Base-by-base conservation (phyloP, 345 rosid genomes). In the Gossypium thurberi region DNA sequence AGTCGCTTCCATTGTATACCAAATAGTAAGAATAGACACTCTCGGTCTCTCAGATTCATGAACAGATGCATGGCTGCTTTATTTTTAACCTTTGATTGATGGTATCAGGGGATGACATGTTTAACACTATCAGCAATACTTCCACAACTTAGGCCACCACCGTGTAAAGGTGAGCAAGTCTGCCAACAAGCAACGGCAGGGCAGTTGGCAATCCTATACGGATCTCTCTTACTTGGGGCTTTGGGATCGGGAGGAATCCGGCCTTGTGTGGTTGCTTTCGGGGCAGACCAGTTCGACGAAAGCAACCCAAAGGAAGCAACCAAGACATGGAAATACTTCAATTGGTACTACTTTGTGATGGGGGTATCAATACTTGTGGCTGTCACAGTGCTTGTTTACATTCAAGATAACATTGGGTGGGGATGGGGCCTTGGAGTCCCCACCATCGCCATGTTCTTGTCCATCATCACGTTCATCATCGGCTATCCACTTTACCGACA, bases 331-430 rank as follows among this genome's bases (percentile, higher is more conserved):
- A 83, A 75, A 60, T 89, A 89, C 71, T 89, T 89, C 80, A 87
- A 87, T 62, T 89, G 93, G 91, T 87, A 89, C 75, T 89, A 87
- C 73, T 89, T 89, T 70, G 86, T 82, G 17, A 89, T 89, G 93
- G 93, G 93, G 18, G 85, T 18, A n/a, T 80, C 91, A 0, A 79
- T 89, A 0, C 72, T 89, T 2, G 20, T 85, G 64, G 91, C 89
- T 0, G 86, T 87, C 48, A 89, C 93, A 5, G 88, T 84, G 21
- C 43, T 87, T 40, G 88, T 89, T 1, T 89, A 87, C 56, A 72
- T 87, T 68, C 93, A 89, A 71, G 91, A 89, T 55, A 82, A 84
- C 43, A 47, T 87, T 3, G 93, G 93, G 3, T 89, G 93, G 91
- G 87, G 89, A 9, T 80, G 82, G 83, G 93, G 93, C 8, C 83